Conservation (phyloP, 148 eudicot species). For the Diospyros kaki region DNA sequence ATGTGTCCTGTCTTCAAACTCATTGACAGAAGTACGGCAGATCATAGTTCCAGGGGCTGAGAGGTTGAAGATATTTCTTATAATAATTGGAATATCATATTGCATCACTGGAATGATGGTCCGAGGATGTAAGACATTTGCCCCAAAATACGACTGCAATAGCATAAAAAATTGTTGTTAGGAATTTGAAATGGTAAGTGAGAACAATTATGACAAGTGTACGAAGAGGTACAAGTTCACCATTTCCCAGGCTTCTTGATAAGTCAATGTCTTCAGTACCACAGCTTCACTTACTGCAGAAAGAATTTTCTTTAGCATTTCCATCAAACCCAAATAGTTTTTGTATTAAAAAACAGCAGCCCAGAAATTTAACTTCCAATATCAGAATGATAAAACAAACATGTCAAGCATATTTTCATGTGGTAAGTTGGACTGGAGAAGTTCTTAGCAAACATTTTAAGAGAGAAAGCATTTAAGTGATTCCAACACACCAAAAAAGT, state of each 20-base stretch:
- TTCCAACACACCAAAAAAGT: background rate
- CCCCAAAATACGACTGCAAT: slow-evolving; percentile 97
- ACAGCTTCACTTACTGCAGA: slow-evolving; percentile 95
- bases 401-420: background rate
- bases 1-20: slow-evolving; percentile 36
- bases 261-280: slow-evolving; percentile 70
- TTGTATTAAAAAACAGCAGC: background rate
- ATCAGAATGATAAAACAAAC: too few species aligned
- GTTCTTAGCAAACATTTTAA: background rate
- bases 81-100: slow-evolving; percentile 85
- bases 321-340: background rate
- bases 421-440: background rate
- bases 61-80: slow-evolving; percentile 93
- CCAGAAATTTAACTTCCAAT: background rate
- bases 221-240: slow-evolving; percentile 31
- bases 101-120: slow-evolving; percentile 96
- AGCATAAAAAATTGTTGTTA: slow-evolving; percentile 13
- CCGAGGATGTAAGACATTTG: slow-evolving; percentile 97
- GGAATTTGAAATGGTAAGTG: background rate
- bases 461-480: background rate
- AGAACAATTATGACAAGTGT: slow-evolving; percentile 5
- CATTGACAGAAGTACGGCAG: slow-evolving; percentile 52
- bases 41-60: slow-evolving; percentile 90
- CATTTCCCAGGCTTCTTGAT: slow-evolving; percentile 99
- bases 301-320: slow-evolving; percentile 15